Base-by-base conservation (phyloP, 1,284 basidiomycete species). In the Ustilago vetiveriae region DNA sequence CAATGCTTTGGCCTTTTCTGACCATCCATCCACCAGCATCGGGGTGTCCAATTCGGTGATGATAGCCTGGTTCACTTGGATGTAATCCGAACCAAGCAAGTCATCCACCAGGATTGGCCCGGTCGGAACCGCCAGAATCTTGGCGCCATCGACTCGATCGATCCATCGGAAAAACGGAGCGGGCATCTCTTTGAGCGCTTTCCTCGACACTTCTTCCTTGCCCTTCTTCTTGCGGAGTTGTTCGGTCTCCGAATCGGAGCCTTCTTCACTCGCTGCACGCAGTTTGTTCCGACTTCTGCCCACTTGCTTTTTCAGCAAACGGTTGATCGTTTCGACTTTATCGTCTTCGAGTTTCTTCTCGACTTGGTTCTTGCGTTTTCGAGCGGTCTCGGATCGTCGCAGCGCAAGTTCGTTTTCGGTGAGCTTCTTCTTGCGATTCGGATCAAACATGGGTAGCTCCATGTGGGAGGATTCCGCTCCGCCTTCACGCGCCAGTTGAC, bases 321-420 rank as follows among this genome's bases (percentile, higher is more conserved):
- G 88, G 75, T 94, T 94, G 82, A 95, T 95, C 0, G 92, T 88
- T 89, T 91, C 80, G 6, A 76, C 92, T 87, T 94, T 94, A 82
- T 95, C 92, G 75, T 95, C 92, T 79, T 94, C 91, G 19, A 93
- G 85, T 82, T 91, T 92, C 85, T 94, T 93, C 82, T 94, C 92
- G 17, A 88, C 89, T 60, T 94, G 85, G 72, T 94, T 90, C 76
- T 89, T 90, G 40, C 92, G 86, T 79, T 92, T 90, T 27, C 92
- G 85, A 0, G 92, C 91, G 0, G 89, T 92, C 83, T 95, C 92
- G 79, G 92, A 91, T 26, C 90, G 85, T 43, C 90, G 87, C 16
- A 94, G 84, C 0, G 90, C 89, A 2, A 92, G 85, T 82, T 94
- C 92, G 0, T 88, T 87, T 73, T 92, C 91, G 16, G 91, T 93